phyloP scores from a whole-genome alignment of 176 grass and related monocot species.

The Chloris gayana region DNA sequence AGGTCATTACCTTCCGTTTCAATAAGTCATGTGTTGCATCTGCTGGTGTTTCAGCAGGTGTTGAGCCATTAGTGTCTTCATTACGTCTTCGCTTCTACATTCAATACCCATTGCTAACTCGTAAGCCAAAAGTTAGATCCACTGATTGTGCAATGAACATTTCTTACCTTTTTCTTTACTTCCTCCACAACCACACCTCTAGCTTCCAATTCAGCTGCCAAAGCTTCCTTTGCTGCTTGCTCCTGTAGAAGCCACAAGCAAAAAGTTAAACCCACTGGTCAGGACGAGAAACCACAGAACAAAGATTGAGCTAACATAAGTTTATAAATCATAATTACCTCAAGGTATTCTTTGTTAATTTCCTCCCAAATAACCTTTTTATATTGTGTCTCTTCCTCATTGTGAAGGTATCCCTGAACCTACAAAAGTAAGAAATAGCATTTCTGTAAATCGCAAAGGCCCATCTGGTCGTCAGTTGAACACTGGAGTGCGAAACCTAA shows the following conservation, averaged over 20 bases:
- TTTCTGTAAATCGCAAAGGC: slow-evolving; percentile 18
- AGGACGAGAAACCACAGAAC: slow-evolving; percentile 6
- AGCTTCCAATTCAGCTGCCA: slow-evolving; percentile 58
- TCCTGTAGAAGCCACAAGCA: slow-evolving; percentile 54
- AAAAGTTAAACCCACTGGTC: slow-evolving; percentile 1
- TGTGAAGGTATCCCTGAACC: slow-evolving; percentile 80
- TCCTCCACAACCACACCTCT: slow-evolving; percentile 51
- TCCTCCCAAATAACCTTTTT: slow-evolving; percentile 98
- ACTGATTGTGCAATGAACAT: not conserved
- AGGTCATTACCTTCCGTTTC: slow-evolving; percentile 71
- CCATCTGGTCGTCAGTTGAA: not conserved
- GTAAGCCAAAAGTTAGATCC: not conserved
- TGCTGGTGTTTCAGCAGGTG: slow-evolving; percentile 74
- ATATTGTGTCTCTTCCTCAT: slow-evolving; percentile 85
- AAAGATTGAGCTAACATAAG: slow-evolving; percentile 25
- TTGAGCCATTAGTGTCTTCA: slow-evolving; percentile 53
- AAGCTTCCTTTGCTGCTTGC: slow-evolving; percentile 87
- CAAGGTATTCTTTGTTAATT: slow-evolving; percentile 98
- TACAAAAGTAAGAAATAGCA: slow-evolving; percentile 26
- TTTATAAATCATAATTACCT: slow-evolving; percentile 68
- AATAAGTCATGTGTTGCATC: slow-evolving; percentile 85
- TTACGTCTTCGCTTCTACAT: slow-evolving; percentile 60
- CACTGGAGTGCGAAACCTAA: not conserved
- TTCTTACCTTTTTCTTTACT: slow-evolving; percentile 54
- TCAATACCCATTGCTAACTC: not conserved